Percentiles rank a stretch among this genome's conserved stretches.
phyloP scores from a whole-genome alignment of 768 basidiomycete genomes.

The Termitomyces sp. region DNA sequence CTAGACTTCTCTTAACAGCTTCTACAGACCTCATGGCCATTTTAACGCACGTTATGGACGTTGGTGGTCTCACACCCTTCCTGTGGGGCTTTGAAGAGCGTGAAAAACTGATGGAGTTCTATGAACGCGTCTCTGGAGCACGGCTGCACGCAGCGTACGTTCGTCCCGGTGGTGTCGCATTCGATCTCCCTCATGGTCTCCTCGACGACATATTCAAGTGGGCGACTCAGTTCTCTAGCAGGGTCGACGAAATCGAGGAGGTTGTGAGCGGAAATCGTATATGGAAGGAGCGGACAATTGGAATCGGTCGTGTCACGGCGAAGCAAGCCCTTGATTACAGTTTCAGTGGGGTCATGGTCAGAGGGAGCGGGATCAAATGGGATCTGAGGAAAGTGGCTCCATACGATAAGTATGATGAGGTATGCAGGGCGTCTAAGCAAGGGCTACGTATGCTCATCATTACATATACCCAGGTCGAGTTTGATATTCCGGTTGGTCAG shows the following conservation, averaged over 20 bases:
- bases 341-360: slow-evolving; percentile 96
- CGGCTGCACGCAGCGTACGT: slow-evolving; percentile 98
- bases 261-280: slow-evolving; percentile 97
- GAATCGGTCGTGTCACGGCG: slow-evolving; percentile 85
- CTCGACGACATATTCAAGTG: slow-evolving; percentile 97
- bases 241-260: slow-evolving; percentile 97
- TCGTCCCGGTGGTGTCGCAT: slow-evolving; percentile 95
- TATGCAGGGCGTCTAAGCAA: slow-evolving; percentile 17
- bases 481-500: slow-evolving; percentile 94
- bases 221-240: slow-evolving; percentile 88
- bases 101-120: slow-evolving; percentile 99
- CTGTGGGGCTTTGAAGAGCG: slow-evolving; percentile 99
- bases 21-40: slow-evolving; percentile 88
- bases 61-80: slow-evolving; percentile 97
- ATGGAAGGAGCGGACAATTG: slow-evolving; percentile 94
- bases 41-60: slow-evolving; percentile 94
- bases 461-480: slow-evolving; percentile 66
- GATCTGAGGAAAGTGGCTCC: slow-evolving; percentile 88
- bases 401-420: slow-evolving; percentile 96
- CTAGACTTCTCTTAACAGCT: not conserved
- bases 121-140: slow-evolving; percentile 97
- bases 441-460: not conserved
- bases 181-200: slow-evolving; percentile 97
- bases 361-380: slow-evolving; percentile 93
- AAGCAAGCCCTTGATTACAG: slow-evolving; percentile 88